Conservation (phyloP, 495 filamentous ascomycete genomes). For the Hypomontagnella monticulosa region DNA sequence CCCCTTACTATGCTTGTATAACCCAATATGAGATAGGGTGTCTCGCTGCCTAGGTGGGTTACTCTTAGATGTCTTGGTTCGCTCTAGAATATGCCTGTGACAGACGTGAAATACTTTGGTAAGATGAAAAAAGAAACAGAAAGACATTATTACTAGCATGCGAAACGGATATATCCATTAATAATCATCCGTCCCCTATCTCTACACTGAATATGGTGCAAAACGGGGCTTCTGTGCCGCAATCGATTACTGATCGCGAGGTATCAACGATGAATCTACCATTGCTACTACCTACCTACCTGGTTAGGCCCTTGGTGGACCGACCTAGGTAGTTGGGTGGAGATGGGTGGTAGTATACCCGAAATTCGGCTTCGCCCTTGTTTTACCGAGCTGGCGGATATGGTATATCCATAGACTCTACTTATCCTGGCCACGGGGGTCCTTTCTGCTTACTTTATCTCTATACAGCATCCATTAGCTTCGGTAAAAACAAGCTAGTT, state of each 20-base stretch:
- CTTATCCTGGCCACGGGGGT: neutral
- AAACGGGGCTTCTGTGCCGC: slow-evolving; percentile 9
- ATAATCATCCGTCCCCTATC: slow-evolving; percentile 17
- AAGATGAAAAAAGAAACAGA: too few species aligned
- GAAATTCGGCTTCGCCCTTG: neutral
- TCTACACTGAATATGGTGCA: slow-evolving; percentile 4
- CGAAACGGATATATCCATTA: neutral
- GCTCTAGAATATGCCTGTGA: too few species aligned
- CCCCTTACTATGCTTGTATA: neutral
- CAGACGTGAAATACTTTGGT: too few species aligned
- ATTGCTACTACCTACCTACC: neutral
- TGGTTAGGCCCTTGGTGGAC: too few species aligned
- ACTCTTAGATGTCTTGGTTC: too few species aligned
- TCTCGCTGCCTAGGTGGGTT: neutral
- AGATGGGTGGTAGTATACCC: slow-evolving; percentile 4
- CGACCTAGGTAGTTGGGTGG: neutral
- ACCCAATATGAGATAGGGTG: neutral
- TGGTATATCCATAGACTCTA: neutral
- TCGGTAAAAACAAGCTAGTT: neutral
- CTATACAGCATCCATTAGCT: neutral
- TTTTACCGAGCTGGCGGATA: too few species aligned
- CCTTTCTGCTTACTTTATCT: neutral
- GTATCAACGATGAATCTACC: slow-evolving; percentile 2
- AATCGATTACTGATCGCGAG: slow-evolving; percentile 25
- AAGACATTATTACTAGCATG: slow-evolving; percentile 1